Conservation (phyloP, 345 rosid genomes). For the Dipteronia sinensis region DNA sequence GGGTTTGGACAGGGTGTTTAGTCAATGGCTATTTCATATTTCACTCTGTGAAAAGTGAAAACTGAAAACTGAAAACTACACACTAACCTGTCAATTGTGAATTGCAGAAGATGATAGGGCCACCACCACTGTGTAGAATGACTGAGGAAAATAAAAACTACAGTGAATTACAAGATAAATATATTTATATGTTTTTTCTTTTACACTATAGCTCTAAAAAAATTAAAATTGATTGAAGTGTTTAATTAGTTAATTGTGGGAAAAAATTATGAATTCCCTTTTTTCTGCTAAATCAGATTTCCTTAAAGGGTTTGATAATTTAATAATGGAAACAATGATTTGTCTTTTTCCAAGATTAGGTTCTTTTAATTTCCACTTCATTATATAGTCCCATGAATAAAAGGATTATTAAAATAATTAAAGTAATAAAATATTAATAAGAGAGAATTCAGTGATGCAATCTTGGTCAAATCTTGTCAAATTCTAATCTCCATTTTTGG, state of each 20-base stretch:
- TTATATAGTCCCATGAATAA: neutral
- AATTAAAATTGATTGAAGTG: neutral
- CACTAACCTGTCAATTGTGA: neutral
- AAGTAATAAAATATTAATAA: neutral
- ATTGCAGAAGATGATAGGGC: neutral
- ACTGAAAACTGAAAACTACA: neutral
- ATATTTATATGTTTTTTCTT: neutral
- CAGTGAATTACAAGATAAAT: neutral
- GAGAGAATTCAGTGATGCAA: neutral
- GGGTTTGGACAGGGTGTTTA: neutral
- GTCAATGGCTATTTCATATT: constrained; percentile 7
- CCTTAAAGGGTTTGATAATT: neutral
- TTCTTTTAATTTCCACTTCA: neutral
- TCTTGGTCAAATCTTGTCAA: neutral
- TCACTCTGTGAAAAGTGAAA: neutral
- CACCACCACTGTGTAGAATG: neutral
- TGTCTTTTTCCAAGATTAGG: neutral
- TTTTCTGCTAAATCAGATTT: neutral
- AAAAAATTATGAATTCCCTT: neutral
- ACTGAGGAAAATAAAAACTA: neutral
- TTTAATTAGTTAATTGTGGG: neutral
- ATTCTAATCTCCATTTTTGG: neutral
- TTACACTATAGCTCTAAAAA: no score
- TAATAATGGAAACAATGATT: neutral
- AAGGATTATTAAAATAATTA: neutral